Conservation (phyloP, 495 filamentous ascomycete genomes). For the Tuber melanosporum region DNA sequence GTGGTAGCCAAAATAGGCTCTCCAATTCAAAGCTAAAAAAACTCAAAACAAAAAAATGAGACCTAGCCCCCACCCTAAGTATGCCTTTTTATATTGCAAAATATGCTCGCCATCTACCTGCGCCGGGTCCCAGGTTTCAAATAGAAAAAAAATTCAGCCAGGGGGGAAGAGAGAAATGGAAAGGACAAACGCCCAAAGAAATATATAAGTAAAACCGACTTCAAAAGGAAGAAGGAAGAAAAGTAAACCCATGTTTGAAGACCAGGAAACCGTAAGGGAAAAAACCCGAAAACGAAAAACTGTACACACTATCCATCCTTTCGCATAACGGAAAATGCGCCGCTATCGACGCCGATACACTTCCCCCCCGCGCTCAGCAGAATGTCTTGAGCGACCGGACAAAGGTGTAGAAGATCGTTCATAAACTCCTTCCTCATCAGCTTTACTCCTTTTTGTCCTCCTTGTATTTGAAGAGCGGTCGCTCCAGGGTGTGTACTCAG, state of each 20-base stretch:
- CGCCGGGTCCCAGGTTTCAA: background rate
- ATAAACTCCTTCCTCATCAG: conserved; percentile 19
- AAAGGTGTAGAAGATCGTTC: background rate
- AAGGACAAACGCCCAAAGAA: background rate
- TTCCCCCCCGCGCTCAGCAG: background rate
- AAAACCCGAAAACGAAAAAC: background rate
- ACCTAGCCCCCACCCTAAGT: background rate
- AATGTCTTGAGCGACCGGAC: background rate
- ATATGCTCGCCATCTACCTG: background rate
- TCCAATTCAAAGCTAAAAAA: background rate
- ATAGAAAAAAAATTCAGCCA: background rate
- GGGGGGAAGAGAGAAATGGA: background rate
- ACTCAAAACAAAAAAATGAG: background rate
- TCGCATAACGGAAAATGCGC: background rate
- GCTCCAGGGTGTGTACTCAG: conserved; percentile 18
- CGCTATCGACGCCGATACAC: background rate
- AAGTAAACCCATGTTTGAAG: background rate
- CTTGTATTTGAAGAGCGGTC: conserved; percentile 17
- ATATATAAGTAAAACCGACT: background rate
- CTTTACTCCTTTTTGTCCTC: conserved; percentile 30
- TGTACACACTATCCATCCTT: background rate
- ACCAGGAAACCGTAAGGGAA: background rate
- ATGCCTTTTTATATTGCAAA: background rate
- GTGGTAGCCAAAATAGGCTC: background rate
- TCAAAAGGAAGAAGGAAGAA: background rate